Base-by-base conservation (phyloP, 2,329 filamentous ascomycete species). In the Fusarium bactridioides region DNA sequence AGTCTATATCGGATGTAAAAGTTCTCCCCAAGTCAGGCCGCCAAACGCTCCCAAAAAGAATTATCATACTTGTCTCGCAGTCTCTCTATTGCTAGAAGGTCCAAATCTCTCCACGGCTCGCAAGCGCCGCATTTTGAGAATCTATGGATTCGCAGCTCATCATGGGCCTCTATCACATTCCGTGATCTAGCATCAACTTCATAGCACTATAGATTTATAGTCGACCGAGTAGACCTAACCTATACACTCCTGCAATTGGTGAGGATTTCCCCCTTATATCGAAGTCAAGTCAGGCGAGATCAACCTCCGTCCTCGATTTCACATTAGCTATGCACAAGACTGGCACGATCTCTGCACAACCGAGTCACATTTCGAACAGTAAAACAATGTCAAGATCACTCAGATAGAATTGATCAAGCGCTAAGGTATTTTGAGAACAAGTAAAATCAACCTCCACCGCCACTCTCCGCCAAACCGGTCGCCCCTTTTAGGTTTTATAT, bases 381-480 rank as follows among this genome's bases (percentile, higher is more conserved):
- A 16, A 11, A 11, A 8, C 37, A 33, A 23, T 27, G 50, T 38
- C 57, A 55, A 70, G 66, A 67, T 64, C 66, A 37, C 23, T 38
- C 40, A n/a, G 18, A 21, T 60, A 21, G 29, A 56, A 70, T 64
- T 71, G 62, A 71, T 64, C 58, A 44, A 58, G 61, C 67, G 29
- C 45, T 68, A 73, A 44, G 31, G 31, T 33, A 33, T 67, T 67
- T 70, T 50, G 58, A 58, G 21, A 72, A 67, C 55, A 58, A 61
- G 57, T 51, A 67, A 77, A 76, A 72, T 61, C 64, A 76, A 70
- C 79, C 76, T 81, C 79, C 79, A 19, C 79, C 79, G 77, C 79
- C 79, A 79, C 66, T 76, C 70, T 65, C 80, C 77, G 60, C 79
- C 80, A 81, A 81, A 76, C 78, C 77, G 74, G 70, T 81, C 78